Base-by-base conservation (phyloP, 208 protist genomes). In the Crithidia brevicula region DNA sequence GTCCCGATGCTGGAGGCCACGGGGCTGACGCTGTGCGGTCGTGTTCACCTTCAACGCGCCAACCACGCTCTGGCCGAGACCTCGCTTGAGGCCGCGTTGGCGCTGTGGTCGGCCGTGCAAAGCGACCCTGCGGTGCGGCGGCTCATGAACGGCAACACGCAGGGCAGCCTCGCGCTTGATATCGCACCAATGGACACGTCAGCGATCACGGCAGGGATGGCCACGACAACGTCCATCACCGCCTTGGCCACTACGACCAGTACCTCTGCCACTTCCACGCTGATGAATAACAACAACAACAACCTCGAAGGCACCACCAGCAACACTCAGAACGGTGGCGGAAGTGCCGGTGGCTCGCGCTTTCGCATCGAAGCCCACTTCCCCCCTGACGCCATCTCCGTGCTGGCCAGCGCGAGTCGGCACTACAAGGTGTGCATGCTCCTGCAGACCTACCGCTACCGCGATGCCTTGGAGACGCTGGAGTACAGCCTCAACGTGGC, bases 391-490 rank as follows among this genome's bases (percentile, higher is more conserved):
- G 89, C 82, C 47, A 50, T 87, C 16, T n/a, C 61, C 25, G 72
- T 80, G 30, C 80, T 96, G 52, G 52, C 79, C 50, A 74, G 64
- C 42, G 73, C 76, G 18, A 87, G 93, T 54, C 78, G 83, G 34
- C 62, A 80, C 51, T 90, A 88, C 65, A 81, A 85, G 43, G 78
- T 95, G 25, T 84, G 65, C 45, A 74, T 90, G 50, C 76, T 94
- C 31, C 81, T 87, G 42, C 78, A 67, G 62, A 93, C 81, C 33
- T 97, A 92, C 79, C 89, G 91, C 62, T 96, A 97, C 74, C 77
- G 85, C 30, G 90, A 96, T 36, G 91, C 89, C 11, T 68, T 97
- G 16, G 94, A 96, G 73, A 66, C 85, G 22, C 78, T 95, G 13
- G 94, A 97, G 79, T 60, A 74, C 59, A 73, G 71, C 34, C 79